Conservation (phyloP, 805 yeast species). For the Spathaspora sp. region DNA sequence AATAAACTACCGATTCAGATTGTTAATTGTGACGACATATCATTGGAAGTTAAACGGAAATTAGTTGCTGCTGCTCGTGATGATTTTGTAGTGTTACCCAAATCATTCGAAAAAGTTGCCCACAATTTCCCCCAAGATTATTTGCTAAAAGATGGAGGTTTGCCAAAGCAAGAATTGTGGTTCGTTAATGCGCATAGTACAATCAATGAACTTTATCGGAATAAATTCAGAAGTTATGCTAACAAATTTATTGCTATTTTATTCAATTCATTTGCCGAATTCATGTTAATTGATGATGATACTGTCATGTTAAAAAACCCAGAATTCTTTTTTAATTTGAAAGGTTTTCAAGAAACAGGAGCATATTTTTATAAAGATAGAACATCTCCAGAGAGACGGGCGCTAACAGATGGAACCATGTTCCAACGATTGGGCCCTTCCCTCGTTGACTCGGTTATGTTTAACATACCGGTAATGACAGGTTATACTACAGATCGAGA, state of each 20-base stretch:
- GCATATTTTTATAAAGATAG: constrained; percentile 32
- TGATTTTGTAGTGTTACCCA: constrained; percentile 19
- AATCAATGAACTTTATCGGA: constrained; percentile 17
- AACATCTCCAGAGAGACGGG: constrained; percentile 21
- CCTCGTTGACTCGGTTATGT: constrained; percentile 21
- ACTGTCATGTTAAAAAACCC: constrained; percentile 33
- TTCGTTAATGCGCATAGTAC: constrained; percentile 29
- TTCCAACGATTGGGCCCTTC: constrained; percentile 24
- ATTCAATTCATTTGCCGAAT: constrained; percentile 56
- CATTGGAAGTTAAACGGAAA: constrained; percentile 17
- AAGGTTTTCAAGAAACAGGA: constrained; percentile 28
- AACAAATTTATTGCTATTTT: constrained; percentile 53
- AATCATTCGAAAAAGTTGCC: constrained; percentile 18
- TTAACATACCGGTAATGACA: constrained; percentile 33
- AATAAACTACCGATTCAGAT: constrained; percentile 35
- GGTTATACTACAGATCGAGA: constrained; percentile 25
- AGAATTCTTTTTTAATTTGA: constrained; percentile 23
- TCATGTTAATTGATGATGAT: constrained; percentile 53
- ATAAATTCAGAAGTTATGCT: constrained; percentile 20
- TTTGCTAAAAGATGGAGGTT: constrained; percentile 15
- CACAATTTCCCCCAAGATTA: constrained; percentile 17
- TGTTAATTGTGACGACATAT: constrained; percentile 26
- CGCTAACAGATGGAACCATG: constrained; percentile 17
- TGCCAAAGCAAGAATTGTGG: constrained; percentile 35
- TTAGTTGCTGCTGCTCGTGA: constrained; percentile 26